Percentiles rank a stretch among this genome's conserved stretches.
Conservation (phyloP, 2,329 filamentous ascomycete genomes). For the Geoglossum cookeanum region DNA sequence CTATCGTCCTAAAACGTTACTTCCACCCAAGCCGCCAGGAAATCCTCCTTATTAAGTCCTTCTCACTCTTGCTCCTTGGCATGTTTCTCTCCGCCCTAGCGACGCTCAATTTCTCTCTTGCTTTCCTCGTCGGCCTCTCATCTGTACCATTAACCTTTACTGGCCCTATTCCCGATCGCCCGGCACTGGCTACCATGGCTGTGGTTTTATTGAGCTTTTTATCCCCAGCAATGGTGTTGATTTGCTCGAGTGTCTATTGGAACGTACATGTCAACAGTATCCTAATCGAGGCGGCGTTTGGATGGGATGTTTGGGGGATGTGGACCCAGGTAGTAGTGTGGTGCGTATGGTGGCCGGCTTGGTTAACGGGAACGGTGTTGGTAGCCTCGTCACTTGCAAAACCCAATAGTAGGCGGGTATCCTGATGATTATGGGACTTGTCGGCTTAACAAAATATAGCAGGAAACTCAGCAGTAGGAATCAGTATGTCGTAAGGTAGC, state of each 20-base stretch:
- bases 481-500: not conserved
- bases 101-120: slow-evolving; percentile 86
- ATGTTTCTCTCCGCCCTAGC: slow-evolving; percentile 84
- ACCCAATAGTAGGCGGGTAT: not conserved
- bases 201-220: slow-evolving; percentile 35
- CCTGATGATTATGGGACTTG: not conserved
- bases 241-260: slow-evolving; percentile 30
- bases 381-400: not conserved
- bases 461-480: not conserved
- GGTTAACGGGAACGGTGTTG: slow-evolving; percentile 39
- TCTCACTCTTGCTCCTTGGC: slow-evolving; percentile 81
- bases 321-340: slow-evolving; percentile 82
- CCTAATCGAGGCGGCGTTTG: slow-evolving; percentile 57
- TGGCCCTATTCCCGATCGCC: not conserved
- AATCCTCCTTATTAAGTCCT: slow-evolving; percentile 63
- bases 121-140: slow-evolving; percentile 65
- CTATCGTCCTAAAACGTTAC: slow-evolving; percentile 25
- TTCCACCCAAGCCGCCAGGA: slow-evolving; percentile 45
- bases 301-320: slow-evolving; percentile 77
- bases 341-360: slow-evolving; percentile 91
- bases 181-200: not conserved
- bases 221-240: slow-evolving; percentile 38
- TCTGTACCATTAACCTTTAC: slow-evolving; percentile 60
- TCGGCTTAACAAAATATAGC: not conserved
- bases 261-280: slow-evolving; percentile 34